A percentile compares a stretch with the other conserved stretches of the same genome.
Conservation (phyloP, 2,329 filamentous ascomycete genomes). For the Aspergillus intermedius region DNA sequence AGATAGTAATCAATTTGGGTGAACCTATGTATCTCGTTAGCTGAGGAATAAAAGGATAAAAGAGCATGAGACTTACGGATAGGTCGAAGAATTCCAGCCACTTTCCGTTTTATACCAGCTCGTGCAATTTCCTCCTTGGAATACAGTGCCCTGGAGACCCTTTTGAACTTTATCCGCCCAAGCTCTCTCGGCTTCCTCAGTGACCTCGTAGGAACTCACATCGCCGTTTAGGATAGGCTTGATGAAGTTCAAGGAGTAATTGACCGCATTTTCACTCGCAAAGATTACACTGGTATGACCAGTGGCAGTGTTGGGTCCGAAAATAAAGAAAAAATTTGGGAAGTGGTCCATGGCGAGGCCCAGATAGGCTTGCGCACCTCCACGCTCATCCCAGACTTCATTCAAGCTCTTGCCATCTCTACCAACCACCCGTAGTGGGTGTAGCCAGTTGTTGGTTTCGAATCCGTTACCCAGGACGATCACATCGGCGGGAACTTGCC, state of each 20-base stretch:
- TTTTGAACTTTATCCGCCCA: slow-evolving; percentile 46
- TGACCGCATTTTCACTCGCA: slow-evolving; percentile 55
- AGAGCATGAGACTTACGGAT: slow-evolving; percentile 32
- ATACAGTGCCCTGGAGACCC: slow-evolving; percentile 43
- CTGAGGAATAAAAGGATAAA: neutral
- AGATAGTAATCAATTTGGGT: slow-evolving; percentile 47
- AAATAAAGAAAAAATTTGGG: slow-evolving; percentile 60
- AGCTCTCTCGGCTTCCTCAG: slow-evolving; percentile 40
- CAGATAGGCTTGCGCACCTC: slow-evolving; percentile 58
- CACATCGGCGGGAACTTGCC: slow-evolving; percentile 51
- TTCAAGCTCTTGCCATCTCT: slow-evolving; percentile 45
- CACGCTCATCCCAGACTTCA: slow-evolving; percentile 52
- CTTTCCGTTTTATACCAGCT: slow-evolving; percentile 46
- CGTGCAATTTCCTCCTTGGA: slow-evolving; percentile 39
- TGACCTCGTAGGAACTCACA: slow-evolving; percentile 43
- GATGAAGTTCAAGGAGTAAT: slow-evolving; percentile 55
- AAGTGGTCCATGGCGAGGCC: slow-evolving; percentile 53
- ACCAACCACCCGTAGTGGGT: slow-evolving; percentile 49
- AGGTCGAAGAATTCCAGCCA: slow-evolving; percentile 46
- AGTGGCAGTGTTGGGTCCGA: slow-evolving; percentile 58
- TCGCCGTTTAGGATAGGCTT: slow-evolving; percentile 46
- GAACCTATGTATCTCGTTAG: slow-evolving; percentile 29
- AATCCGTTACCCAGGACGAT: slow-evolving; percentile 60
- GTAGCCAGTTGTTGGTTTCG: slow-evolving; percentile 49
- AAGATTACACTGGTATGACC: slow-evolving; percentile 57